Conservation (phyloP, 306 rosid species). For the Inga oerstediana region DNA sequence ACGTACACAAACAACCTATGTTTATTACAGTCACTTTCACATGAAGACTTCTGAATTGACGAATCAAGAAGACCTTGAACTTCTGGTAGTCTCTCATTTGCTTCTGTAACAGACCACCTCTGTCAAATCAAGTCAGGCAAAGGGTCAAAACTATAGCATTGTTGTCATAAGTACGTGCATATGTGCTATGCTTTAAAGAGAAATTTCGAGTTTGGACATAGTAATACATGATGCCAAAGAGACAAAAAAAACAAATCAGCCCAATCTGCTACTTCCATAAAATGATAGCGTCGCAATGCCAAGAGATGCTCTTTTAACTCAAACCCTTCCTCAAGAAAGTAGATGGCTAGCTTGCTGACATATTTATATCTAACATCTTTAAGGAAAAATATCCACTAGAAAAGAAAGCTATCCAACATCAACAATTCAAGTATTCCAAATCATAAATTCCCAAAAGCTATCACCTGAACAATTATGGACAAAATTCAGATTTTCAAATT, state of each 20-base stretch:
- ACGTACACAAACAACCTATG: slow-evolving; percentile 84
- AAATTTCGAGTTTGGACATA: slow-evolving; percentile 33
- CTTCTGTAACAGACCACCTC: slow-evolving; percentile 84
- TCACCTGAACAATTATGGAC: slow-evolving; percentile 10
- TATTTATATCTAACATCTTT: slow-evolving; percentile 70
- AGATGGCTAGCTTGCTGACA: slow-evolving; percentile 88
- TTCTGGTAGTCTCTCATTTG: slow-evolving; percentile 77
- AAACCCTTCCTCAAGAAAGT: slow-evolving; percentile 87
- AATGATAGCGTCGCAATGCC: slow-evolving; percentile 86
- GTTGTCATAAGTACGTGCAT: neutral
- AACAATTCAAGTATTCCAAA: slow-evolving; percentile 30
- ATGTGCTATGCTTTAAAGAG: slow-evolving; percentile 23
- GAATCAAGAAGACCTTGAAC: slow-evolving; percentile 87
- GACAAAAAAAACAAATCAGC: slow-evolving; percentile 91
- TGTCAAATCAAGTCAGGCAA: slow-evolving; percentile 50
- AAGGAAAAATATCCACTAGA: slow-evolving; percentile 48
- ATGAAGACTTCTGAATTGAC: slow-evolving; percentile 94
- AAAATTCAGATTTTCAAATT: neutral
- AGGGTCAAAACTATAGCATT: slow-evolving; percentile 31
- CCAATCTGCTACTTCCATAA: slow-evolving; percentile 97
- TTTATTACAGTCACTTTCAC: slow-evolving; percentile 72
- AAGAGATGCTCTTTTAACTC: slow-evolving; percentile 83
- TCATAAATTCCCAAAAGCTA: slow-evolving; percentile 28
- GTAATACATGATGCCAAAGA: slow-evolving; percentile 81
- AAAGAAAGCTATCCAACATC: slow-evolving; percentile 28